A percentile compares a stretch with the other conserved stretches of the same genome.
Evolutionary conservation across 108 stramenopile genomes (phyloP).

Genomic region (Pinguiococcus pyrenoidosus): DNA sequence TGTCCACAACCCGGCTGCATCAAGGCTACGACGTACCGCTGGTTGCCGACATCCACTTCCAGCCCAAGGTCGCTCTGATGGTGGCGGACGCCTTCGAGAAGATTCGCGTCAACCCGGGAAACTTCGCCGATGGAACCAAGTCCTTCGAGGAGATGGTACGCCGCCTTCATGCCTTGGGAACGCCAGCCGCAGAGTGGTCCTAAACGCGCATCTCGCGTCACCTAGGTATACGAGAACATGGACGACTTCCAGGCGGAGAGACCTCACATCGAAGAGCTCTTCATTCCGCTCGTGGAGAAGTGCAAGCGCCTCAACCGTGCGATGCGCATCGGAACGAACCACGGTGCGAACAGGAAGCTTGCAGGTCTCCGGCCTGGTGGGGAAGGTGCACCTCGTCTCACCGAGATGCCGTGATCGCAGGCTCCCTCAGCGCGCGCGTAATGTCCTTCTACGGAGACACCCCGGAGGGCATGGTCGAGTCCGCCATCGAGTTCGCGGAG

Average conservation of each 20-base stretch:
- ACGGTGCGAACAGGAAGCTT: too few species aligned
- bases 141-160: slow-evolving; percentile 80
- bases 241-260: slow-evolving; percentile 22
- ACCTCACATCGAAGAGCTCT: slow-evolving; percentile 23
- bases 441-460: slow-evolving; percentile 86
- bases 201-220: too few species aligned
- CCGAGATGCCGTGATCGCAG: too few species aligned
- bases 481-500: slow-evolving; percentile 87
- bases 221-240: too few species aligned
- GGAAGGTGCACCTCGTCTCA: too few species aligned
- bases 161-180: too few species aligned
- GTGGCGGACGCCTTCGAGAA: slow-evolving; percentile 89
- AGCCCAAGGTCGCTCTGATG: slow-evolving; percentile 69
- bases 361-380: too few species aligned
- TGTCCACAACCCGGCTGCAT: too few species aligned
- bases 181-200: too few species aligned
- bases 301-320: slow-evolving; percentile 67
- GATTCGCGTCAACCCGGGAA: slow-evolving; percentile 92
- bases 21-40: slow-evolving; percentile 83
- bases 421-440: slow-evolving; percentile 67
- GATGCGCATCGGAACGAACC: slow-evolving; percentile 95
- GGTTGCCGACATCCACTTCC: slow-evolving; percentile 96
- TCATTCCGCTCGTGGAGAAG: slow-evolving; percentile 57
- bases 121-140: slow-evolving; percentile 87
- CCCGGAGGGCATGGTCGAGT: slow-evolving; percentile 94